Evolutionary conservation across 2,329 filamentous ascomycete genomes (phyloP), one percentile per base, ranked within the genome.

Genomic region (Ilyonectria sp.): DNA sequence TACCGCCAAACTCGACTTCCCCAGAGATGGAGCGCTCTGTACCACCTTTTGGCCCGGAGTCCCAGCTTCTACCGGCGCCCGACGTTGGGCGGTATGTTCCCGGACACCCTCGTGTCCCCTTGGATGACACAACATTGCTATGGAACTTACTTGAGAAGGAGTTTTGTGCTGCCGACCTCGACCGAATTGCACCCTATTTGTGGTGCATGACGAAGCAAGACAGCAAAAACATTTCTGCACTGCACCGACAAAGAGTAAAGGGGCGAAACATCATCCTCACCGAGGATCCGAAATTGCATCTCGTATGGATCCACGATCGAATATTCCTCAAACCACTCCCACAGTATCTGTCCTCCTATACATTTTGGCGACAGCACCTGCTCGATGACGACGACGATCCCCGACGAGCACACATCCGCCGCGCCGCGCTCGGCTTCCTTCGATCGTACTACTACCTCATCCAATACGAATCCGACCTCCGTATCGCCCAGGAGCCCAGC

Each of bases 171-270:
- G 46, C 46, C 35, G 64, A 67, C 23, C 31, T 67, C 40, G 58
- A 65, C 44, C 9, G 40, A 33, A 43, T 68, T 6, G 60, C 61
- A 5, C 7, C 37, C 17, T 59, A 33, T 29, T 66, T 74, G 2
- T 73, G 72, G 72, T 69, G 60, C 61, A 70, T 74, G 65, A 63
- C 72, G 4, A 73, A 63, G 53, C 68, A 73, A 33, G 63, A 69
- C 35, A 72, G 69, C 63, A 19, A 40, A 13, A 71, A 80, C 65
- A 79, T 81, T 55, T 77, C 72, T 47, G 69, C 80, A 1, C 71
- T 85, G 6, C 81, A 84, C 69, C 76, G 79, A 63, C 82, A 85
- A 67, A 64, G 66, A 6, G 76, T 82, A 4, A 78, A 79, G 23
- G 76, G 76, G 0, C 81, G 83, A 11, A 65, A 77, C 19, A 78